These are phyloP conservation scores for Sarocladium oryzae DNA, from an alignment of 2,329 filamentous ascomycete genomes.

Conservation along the genomic window DNA sequence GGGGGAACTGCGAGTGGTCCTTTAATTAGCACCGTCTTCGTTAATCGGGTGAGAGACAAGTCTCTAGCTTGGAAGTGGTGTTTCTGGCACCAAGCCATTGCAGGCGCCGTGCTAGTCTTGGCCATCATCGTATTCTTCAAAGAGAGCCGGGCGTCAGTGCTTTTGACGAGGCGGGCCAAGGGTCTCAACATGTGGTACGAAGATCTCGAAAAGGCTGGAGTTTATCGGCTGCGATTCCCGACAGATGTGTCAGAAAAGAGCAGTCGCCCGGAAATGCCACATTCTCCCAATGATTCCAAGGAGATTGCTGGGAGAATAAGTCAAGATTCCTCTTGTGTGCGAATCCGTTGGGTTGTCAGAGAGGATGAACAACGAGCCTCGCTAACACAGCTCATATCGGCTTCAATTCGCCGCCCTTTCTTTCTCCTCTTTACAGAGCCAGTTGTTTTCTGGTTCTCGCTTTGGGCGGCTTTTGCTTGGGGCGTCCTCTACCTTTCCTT, in stretches of 20 bases:
- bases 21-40: constrained; percentile 63
- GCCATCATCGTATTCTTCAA: constrained; percentile 65
- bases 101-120: constrained; percentile 52
- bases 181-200: constrained; percentile 76
- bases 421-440: constrained; percentile 69
- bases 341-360: constrained; percentile 74
- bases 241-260: not conserved
- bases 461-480: constrained; percentile 90
- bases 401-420: constrained; percentile 74
- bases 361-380: constrained; percentile 70
- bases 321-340: constrained; percentile 17
- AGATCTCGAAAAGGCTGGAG: constrained; percentile 57
- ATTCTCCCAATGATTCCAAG: not conserved
- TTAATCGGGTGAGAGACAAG: constrained; percentile 45
- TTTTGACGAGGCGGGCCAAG: constrained; percentile 69
- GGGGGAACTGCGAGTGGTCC: constrained; percentile 77
- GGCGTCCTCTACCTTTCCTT: constrained; percentile 83
- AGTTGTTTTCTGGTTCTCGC: constrained; percentile 77
- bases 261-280: not conserved
- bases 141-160: constrained; percentile 75
- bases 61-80: constrained; percentile 70
- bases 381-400: constrained; percentile 60
- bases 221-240: constrained; percentile 39
- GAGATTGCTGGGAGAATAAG: constrained; percentile 10
- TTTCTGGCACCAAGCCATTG: constrained; percentile 78